A percentile compares a stretch with the other conserved stretches of the same genome.
phyloP scores from a whole-genome alignment of 306 rosid genomes.

The Arachis stenosperma region DNA sequence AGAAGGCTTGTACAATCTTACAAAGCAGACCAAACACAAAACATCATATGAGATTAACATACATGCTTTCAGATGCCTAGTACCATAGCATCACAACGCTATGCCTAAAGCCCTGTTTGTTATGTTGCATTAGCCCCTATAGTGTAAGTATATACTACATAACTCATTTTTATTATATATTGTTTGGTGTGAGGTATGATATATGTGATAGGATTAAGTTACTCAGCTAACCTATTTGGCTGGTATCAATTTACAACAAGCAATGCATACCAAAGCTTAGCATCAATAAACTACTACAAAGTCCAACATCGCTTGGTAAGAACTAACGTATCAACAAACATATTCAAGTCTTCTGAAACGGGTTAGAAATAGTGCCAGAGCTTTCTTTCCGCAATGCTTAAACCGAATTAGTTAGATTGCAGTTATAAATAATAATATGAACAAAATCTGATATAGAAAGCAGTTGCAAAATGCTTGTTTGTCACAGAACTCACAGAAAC shows the following conservation, averaged over 20 bases:
- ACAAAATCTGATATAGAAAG: not conserved
- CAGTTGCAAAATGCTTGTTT: not conserved
- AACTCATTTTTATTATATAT: too few species aligned
- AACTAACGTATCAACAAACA: too few species aligned
- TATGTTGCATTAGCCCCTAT: not conserved
- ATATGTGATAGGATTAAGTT: not conserved
- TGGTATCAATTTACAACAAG: too few species aligned
- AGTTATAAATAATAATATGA: not conserved
- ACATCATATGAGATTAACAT: not conserved
- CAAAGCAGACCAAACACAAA: not conserved
- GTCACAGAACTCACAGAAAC: constrained; percentile 48
- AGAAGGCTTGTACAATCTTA: not conserved
- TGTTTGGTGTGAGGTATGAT: too few species aligned
- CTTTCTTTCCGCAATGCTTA: too few species aligned
- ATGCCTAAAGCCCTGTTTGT: not conserved
- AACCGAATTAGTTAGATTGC: too few species aligned
- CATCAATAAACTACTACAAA: not conserved
- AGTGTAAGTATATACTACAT: not conserved
- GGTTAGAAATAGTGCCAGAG: too few species aligned
- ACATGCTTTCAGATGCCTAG: constrained; percentile 17
- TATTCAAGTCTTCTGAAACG: too few species aligned
- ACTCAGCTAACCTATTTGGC: too few species aligned
- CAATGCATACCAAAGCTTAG: not conserved
- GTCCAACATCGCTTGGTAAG: not conserved
- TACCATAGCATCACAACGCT: constrained; percentile 15